Conservation (phyloP, 257 asterid species). For the Solanum appendiculatum region DNA sequence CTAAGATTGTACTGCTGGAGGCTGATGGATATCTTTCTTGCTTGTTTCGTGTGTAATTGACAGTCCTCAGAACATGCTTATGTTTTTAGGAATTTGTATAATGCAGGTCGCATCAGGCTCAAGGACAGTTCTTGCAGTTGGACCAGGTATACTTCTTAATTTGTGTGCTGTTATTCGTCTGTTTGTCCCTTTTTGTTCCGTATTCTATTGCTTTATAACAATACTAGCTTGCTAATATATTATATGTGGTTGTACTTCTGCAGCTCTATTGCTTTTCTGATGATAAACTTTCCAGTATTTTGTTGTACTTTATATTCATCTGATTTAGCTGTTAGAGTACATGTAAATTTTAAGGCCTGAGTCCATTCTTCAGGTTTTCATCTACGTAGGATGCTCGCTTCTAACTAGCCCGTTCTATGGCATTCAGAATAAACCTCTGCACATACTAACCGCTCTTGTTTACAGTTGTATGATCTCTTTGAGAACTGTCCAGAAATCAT, state of each 20-base stretch:
- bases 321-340: background rate
- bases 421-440: background rate
- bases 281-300: background rate
- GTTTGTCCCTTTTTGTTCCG: background rate
- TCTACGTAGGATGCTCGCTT: background rate
- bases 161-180: background rate
- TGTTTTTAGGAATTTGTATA: background rate
- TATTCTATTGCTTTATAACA: background rate
- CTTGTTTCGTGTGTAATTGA: background rate
- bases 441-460: background rate
- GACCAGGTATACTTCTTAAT: conserved; percentile 61
- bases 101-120: conserved; percentile 86
- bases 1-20: background rate
- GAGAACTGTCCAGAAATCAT: background rate
- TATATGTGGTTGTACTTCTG: background rate
- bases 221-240: background rate
- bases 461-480: background rate
- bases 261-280: background rate
- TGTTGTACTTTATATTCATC: background rate
- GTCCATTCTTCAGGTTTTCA: background rate
- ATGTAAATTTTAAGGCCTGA: background rate
- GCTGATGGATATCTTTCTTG: background rate
- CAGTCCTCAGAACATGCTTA: background rate
- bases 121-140: conserved; percentile 87
- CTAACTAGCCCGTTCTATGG: background rate